Evolutionary conservation across 2,329 filamentous ascomycete species (phyloP).

Genomic region (Nannizzia gypsea): DNA sequence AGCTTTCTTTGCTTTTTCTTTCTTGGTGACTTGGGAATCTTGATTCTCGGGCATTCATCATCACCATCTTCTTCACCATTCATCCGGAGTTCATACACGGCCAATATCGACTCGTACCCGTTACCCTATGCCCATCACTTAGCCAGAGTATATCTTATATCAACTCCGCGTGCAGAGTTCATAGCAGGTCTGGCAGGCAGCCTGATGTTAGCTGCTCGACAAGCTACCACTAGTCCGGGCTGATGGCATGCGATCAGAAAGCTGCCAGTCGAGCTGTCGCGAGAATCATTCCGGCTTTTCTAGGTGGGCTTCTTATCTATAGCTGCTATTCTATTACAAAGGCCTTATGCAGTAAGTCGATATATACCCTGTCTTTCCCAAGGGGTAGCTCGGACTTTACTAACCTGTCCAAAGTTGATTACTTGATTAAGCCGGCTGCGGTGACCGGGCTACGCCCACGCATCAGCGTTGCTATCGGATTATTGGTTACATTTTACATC

Average conservation of each 20-base stretch:
- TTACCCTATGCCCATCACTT: no score
- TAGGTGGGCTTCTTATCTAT: constrained; percentile 55
- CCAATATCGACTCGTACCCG: not conserved
- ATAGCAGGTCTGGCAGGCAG: not conserved
- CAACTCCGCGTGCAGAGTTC: not conserved
- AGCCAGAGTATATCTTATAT: not conserved
- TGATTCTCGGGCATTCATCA: not conserved
- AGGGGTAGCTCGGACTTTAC: not conserved
- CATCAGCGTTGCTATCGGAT: constrained; percentile 50
- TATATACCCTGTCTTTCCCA: not conserved
- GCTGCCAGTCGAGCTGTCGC: constrained; percentile 48
- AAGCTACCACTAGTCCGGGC: constrained; percentile 8
- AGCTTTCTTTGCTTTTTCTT: not conserved
- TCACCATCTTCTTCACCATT: not conserved
- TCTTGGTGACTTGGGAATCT: not conserved
- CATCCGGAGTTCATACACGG: not conserved
- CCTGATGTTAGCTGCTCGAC: constrained; percentile 1
- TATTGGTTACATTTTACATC: constrained; percentile 62
- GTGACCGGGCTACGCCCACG: constrained; percentile 26
- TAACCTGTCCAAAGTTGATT: constrained; percentile 46
- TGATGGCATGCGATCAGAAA: constrained; percentile 29
- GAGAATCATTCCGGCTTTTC: constrained; percentile 56
- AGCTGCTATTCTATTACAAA: constrained; percentile 60
- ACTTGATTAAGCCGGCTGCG: constrained; percentile 47
- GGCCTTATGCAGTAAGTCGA: constrained; percentile 52